Base-by-base conservation (phyloP, 2,329 filamentous ascomycete species). In the Daldinia sp. region DNA sequence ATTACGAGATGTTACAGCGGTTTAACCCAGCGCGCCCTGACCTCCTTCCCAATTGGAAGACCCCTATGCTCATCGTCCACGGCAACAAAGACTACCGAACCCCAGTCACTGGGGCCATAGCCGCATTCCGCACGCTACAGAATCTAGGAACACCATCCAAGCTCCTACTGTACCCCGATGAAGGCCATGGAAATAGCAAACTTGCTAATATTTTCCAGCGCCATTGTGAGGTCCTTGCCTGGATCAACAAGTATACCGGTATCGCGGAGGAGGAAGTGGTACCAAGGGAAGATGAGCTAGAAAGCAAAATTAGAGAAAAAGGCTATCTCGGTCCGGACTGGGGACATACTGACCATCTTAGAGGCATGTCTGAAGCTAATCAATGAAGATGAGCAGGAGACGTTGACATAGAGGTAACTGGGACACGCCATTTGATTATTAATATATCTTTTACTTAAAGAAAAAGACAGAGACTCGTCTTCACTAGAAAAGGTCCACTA, bases 11-110 rank as follows among this genome's bases (percentile, higher is more conserved):
- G 64, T 81, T 86, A 60, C 81, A 84, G n/a, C 80, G 81, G 56
- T 88, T 81, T 79, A 86, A 87, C 67, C 85, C 86, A 0, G 79
- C 84, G 2, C 80, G 82, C 1, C 76, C 79, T 1, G 77, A 81
- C 55, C 79, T 84, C 13, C 81, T 88, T 51, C 75, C 82, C 15
- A 84, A 91, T 65, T 94, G 91, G 71, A 81, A 80, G 13, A 80
- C 91, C 1, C 92, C 92, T 5, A 90, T 92, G 73, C 82, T 94
- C 42, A 85, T 94, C 65, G 89, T 94, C 42, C 92, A 93, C 80
- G 90, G 86, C 71, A 89, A 90, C 70, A 82, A 88, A 48, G 92
- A 94, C 76, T 93, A 90, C 73, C 84, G 91, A 6, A 78, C 74
- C 59, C 77, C 79, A 4, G 67, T 81, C 4, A 79, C 80, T 0